A percentile compares a stretch with the other conserved stretches of the same genome.
Conservation (phyloP, 148 eudicot genomes). For the Tetragonia tetragonoides region DNA sequence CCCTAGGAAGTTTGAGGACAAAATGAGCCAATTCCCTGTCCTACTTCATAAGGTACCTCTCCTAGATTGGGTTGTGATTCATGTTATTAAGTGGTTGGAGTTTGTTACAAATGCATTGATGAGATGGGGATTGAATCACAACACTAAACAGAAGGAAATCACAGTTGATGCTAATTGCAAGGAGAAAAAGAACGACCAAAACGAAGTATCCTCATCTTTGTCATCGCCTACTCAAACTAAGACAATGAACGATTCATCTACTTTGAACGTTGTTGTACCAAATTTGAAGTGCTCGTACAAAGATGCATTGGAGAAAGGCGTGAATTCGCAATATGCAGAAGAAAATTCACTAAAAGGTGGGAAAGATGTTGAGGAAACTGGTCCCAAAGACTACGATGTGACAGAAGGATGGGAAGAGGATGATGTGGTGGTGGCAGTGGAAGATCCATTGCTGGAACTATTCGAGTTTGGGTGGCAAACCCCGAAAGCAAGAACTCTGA, state of each 20-base stretch:
- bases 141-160: conserved; percentile 55
- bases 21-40: conserved; percentile 20
- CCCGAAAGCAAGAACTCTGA: conserved; percentile 5
- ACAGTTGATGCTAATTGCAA: conserved; percentile 36
- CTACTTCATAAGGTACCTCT: conserved; percentile 40
- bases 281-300: conserved; percentile 29
- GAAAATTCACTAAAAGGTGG: not conserved
- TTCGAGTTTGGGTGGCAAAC: conserved; percentile 44
- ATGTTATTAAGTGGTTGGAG: conserved; percentile 36
- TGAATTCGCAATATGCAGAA: not conserved
- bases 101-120: conserved; percentile 28
- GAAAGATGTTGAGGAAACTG: not conserved
- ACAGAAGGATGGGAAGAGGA: not conserved
- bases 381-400: not conserved
- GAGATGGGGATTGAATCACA: conserved; percentile 27
- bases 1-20: conserved; percentile 43
- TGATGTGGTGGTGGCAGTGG: conserved; percentile 1
- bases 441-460: conserved; percentile 35
- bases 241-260: not conserved
- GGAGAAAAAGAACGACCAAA: not conserved
- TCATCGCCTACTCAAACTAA: not conserved
- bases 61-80: conserved; percentile 30
- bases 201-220: not conserved
- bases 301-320: conserved; percentile 35
- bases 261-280: not conserved